A percentile compares a stretch with the other conserved stretches of the same genome.
phyloP scores from a whole-genome alignment of 148 eudicot genomes.

The Rhododendron ovatum region DNA sequence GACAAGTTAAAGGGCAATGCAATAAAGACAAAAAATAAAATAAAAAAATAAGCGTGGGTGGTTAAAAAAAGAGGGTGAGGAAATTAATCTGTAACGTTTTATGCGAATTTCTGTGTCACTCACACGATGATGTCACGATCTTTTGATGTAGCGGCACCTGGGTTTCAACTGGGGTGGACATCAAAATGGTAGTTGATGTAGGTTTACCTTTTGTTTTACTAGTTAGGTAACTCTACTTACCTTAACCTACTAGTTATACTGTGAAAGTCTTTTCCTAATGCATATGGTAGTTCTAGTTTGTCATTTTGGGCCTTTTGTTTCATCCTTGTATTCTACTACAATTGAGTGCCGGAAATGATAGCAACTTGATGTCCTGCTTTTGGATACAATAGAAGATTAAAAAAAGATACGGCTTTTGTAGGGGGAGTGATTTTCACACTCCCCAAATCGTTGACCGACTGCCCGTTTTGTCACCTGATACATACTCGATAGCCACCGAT shows the following conservation, averaged over 20 bases:
- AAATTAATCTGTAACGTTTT: not conserved
- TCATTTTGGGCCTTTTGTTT: not conserved
- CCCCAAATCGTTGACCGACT: too few relatives aligned
- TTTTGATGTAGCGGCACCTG: not conserved
- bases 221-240: not conserved
- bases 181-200: slow-evolving; percentile 10
- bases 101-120: not conserved
- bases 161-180: not conserved
- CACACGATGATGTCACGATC: not conserved
- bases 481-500: too few relatives aligned
- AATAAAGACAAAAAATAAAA: not conserved
- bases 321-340: not conserved
- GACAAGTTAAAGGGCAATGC: not conserved
- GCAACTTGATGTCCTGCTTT: not conserved
- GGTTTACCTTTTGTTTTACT: not conserved
- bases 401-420: too few relatives aligned
- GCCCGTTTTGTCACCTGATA: too few relatives aligned
- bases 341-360: not conserved
- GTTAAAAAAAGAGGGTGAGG: not conserved
- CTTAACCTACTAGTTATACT: not conserved
- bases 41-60: not conserved
- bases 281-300: not conserved
- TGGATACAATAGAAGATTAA: not conserved
- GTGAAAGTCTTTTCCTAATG: not conserved
- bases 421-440: not conserved